phyloP scores from a whole-genome alignment of 768 basidiomycete genomes.

The Phallus indusiatus region DNA sequence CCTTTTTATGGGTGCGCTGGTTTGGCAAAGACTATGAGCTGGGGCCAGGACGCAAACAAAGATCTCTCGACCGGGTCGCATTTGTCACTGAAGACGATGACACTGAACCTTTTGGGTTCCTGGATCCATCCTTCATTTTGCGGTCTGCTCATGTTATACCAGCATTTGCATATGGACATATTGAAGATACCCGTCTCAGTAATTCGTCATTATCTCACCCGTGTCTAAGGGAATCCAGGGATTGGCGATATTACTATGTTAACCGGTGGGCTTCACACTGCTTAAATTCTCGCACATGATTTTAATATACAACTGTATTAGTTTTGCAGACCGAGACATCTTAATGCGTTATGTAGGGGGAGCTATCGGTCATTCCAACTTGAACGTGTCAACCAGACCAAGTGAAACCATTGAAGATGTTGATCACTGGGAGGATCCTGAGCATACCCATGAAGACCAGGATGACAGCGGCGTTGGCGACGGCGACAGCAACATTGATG shows the following conservation, averaged over 20 bases:
- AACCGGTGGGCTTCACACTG: slow-evolving; percentile 14
- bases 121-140: slow-evolving; percentile 6
- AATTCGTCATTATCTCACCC: not conserved
- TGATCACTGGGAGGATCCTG: too few species aligned
- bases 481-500: too few species aligned
- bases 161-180: slow-evolving; percentile 5
- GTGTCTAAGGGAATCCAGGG: slow-evolving; percentile 10
- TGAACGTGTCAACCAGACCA: too few species aligned
- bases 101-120: slow-evolving; percentile 6
- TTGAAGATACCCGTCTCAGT: slow-evolving; percentile 10
- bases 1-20: slow-evolving; percentile 9
- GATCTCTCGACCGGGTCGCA: not conserved
- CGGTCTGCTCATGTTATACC: slow-evolving; percentile 8
- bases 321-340: slow-evolving; percentile 22
- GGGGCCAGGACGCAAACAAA: not conserved
- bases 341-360: slow-evolving; percentile 17
- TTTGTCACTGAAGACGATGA: slow-evolving; percentile 2
- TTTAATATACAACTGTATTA: slow-evolving; percentile 4
- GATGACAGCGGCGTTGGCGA: too few species aligned
- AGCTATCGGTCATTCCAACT: too few species aligned
- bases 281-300: not conserved
- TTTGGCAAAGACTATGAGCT: not conserved
- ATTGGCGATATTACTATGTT: slow-evolving; percentile 18
- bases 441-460: too few species aligned
- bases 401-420: too few species aligned